These are phyloP conservation scores for Drosera capensis DNA, from an alignment of 148 eudicot species.

Conservation along the genomic window DNA sequence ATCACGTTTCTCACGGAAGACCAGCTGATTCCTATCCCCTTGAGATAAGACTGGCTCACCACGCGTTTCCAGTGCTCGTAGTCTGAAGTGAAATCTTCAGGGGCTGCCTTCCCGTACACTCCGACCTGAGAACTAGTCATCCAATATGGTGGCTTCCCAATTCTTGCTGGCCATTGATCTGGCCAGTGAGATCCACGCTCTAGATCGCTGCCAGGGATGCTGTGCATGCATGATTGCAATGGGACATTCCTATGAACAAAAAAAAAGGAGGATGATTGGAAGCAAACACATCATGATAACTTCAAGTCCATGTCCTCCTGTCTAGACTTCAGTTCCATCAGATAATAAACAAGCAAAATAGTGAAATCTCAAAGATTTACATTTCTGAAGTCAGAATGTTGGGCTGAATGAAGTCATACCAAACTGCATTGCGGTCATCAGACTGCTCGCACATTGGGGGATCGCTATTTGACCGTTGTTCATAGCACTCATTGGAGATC, in stretches of 20 bases:
- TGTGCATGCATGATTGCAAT: conserved; percentile 53
- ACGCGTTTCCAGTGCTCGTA: conserved; percentile 58
- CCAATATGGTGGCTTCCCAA: conserved; percentile 53
- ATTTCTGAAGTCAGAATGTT: not conserved
- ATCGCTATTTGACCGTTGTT: conserved; percentile 18
- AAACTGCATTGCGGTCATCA: conserved; percentile 37
- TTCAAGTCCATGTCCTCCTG: no score
- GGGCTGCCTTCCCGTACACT: conserved; percentile 72
- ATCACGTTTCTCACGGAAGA: conserved; percentile 60
- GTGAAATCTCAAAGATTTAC: not conserved
- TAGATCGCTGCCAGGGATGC: conserved; percentile 27
- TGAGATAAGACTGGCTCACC: conserved; percentile 43
- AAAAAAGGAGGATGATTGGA: no score
- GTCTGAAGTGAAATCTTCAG: conserved; percentile 54
- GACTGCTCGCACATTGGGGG: conserved; percentile 25
- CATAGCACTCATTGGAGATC: conserved; percentile 27
- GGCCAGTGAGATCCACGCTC: conserved; percentile 75
- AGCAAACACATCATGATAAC: no score
- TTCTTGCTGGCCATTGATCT: conserved; percentile 45
- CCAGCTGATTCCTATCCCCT: conserved; percentile 66
- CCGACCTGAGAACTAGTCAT: conserved; percentile 41
- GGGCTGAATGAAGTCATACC: conserved; percentile 11
- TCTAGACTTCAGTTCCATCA: not conserved
- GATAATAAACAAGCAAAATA: not conserved
- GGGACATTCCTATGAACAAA: conserved; percentile 32